Percentiles rank a stretch among this genome's conserved stretches.
These are phyloP conservation scores for Rhodomyrtus psidioides DNA, from an alignment of 441 rosid species.

Conservation along the genomic window DNA sequence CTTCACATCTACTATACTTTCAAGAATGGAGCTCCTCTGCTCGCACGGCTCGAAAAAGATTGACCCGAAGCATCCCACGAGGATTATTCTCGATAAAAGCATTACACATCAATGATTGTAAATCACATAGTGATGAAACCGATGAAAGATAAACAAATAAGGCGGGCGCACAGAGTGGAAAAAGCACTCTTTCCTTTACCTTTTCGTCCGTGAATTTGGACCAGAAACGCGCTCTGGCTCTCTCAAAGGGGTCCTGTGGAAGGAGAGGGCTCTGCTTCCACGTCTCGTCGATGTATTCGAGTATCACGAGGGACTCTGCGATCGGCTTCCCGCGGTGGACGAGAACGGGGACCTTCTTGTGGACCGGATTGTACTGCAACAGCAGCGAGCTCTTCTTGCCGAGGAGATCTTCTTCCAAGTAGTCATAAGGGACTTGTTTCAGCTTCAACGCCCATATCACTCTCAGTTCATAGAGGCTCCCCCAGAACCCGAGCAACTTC, in stretches of 20 bases:
- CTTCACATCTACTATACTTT: not conserved
- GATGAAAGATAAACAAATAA: not conserved
- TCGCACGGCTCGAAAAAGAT: not conserved
- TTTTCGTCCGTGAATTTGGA: constrained; percentile 8
- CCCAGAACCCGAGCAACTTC: constrained; percentile 14
- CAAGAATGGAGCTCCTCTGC: not conserved
- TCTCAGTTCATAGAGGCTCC: constrained; percentile 8
- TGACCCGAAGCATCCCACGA: not conserved
- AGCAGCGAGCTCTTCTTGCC: constrained; percentile 17
- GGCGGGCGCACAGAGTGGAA: not conserved
- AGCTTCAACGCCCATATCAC: constrained; percentile 16
- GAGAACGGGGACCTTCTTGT: constrained; percentile 13
- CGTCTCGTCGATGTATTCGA: constrained; percentile 8
- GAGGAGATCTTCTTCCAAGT: constrained; percentile 11
- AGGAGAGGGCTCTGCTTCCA: constrained; percentile 10
- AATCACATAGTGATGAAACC: not conserved
- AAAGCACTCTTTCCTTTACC: not conserved
- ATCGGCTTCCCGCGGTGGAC: constrained; percentile 11
- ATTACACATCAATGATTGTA: not conserved
- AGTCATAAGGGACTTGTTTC: constrained; percentile 6
- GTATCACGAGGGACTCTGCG: constrained; percentile 14
- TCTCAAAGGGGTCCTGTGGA: constrained; percentile 10
- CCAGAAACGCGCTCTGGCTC: constrained; percentile 8
- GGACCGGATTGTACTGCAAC: constrained; percentile 11
- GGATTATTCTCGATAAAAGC: not conserved